Evolutionary conservation across 2,329 filamentous ascomycete genomes (phyloP).

Genomic region (Fusarium oligoseptatum): DNA sequence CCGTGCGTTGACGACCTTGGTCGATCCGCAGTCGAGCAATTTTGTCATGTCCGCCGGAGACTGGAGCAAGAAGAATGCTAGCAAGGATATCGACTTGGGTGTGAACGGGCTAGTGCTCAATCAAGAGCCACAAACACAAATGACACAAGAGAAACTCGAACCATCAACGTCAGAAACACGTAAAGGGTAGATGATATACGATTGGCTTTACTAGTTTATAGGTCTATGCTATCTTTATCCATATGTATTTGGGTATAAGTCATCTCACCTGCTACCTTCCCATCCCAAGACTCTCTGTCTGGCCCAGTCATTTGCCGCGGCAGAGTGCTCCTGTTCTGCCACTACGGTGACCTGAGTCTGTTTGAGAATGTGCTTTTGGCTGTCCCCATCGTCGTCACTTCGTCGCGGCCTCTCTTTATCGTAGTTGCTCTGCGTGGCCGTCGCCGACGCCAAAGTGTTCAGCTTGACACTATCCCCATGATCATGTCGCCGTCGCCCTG

Average conservation of each 20-base stretch:
- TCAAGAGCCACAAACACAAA: not conserved
- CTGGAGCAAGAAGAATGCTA: slow-evolving; percentile 15
- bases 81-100: slow-evolving; percentile 11
- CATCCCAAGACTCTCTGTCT: slow-evolving; percentile 8
- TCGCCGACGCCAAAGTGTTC: not conserved
- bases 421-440: slow-evolving; percentile 6
- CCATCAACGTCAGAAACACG: not conserved
- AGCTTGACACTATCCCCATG: slow-evolving; percentile 11
- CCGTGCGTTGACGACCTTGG: slow-evolving; percentile 19
- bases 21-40: slow-evolving; percentile 10
- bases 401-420: slow-evolving; percentile 9
- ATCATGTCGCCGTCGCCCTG: not conserved
- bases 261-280: not conserved
- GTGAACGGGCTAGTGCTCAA: not conserved
- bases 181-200: not conserved
- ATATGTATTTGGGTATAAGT: not conserved
- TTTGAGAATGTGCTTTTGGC: slow-evolving; percentile 42
- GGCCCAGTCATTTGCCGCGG: slow-evolving; percentile 17
- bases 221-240: not conserved
- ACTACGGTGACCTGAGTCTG: slow-evolving; percentile 31
- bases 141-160: not conserved
- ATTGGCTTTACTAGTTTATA: not conserved
- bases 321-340: not conserved
- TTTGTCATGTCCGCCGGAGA: slow-evolving; percentile 10
- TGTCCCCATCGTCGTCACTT: slow-evolving; percentile 39